phyloP scores from a whole-genome alignment of 371 early-diverging fungal genomes.

The Actinomortierella wolfii region DNA sequence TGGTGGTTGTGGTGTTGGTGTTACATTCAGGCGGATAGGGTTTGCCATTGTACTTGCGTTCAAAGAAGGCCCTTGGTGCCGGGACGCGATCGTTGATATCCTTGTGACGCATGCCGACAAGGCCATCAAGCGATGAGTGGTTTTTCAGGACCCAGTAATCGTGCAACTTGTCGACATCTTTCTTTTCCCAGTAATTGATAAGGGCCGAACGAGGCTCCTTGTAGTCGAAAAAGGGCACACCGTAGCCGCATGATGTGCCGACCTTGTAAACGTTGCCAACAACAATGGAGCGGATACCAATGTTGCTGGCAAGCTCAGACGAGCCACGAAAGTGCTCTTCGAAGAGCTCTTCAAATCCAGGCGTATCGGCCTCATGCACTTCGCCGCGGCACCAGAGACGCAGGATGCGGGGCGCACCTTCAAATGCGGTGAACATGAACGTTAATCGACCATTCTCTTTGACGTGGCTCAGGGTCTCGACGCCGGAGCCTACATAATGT shows the following conservation, averaged over 20 bases:
- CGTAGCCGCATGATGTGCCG: constrained; percentile 58
- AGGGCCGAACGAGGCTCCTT: constrained; percentile 47
- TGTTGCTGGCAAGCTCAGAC: constrained; percentile 26
- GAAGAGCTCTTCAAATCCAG: constrained; percentile 48
- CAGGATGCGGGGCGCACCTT: constrained; percentile 56
- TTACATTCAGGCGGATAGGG: too few relatives aligned
- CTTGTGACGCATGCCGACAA: constrained; percentile 28
- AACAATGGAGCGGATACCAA: constrained; percentile 53
- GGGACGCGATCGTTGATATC: neutral
- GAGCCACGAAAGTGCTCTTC: constrained; percentile 41
- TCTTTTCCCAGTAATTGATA: constrained; percentile 30
- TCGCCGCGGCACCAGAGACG: constrained; percentile 52
- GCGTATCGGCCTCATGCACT: constrained; percentile 46
- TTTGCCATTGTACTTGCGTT: too few relatives aligned
- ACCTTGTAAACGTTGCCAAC: constrained; percentile 51
- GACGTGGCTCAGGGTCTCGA: constrained; percentile 59
- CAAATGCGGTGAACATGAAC: constrained; percentile 60
- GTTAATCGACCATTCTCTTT: constrained; percentile 60
- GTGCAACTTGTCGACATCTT: constrained; percentile 17
- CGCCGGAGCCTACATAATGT: constrained; percentile 47
- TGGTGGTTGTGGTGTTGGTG: too few relatives aligned
- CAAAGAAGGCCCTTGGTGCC: too few relatives aligned
- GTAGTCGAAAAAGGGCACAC: constrained; percentile 57
- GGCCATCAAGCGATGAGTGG: constrained; percentile 40
- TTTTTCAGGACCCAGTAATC: constrained; percentile 45